Conservation (phyloP, 2,329 filamentous ascomycete species). For the Microdochium bolleyi region DNA sequence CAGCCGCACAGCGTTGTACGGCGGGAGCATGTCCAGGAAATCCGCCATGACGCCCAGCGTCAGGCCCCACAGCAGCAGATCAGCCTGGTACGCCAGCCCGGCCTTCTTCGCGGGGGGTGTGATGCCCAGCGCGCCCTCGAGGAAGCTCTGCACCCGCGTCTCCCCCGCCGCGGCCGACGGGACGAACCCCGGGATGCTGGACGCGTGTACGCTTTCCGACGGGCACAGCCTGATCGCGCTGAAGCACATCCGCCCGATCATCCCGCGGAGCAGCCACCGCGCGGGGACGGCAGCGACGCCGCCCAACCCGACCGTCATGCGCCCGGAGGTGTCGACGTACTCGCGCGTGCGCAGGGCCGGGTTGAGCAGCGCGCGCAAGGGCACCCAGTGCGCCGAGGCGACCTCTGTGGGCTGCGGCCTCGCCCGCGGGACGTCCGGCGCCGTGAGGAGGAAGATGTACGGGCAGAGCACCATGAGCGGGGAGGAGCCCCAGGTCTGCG, state of each 20-base stretch:
- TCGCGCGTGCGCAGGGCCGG: slow-evolving; percentile 52
- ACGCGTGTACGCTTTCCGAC: background rate
- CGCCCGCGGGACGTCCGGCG: slow-evolving; percentile 44
- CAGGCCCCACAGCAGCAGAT: slow-evolving; percentile 59
- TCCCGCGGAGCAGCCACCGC: slow-evolving; percentile 43
- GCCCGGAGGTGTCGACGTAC: slow-evolving; percentile 55
- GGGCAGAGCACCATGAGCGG: slow-evolving; percentile 64
- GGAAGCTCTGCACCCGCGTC: background rate
- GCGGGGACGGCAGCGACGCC: too few species aligned
- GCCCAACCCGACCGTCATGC: slow-evolving; percentile 49
- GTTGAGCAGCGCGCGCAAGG: slow-evolving; percentile 52
- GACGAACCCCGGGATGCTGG: background rate
- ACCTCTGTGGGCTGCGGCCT: slow-evolving; percentile 62
- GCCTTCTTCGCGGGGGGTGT: background rate
- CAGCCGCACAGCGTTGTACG: slow-evolving; percentile 48
- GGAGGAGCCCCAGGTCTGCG: slow-evolving; percentile 57
- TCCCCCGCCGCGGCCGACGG: background rate
- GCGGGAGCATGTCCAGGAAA: slow-evolving; percentile 60
- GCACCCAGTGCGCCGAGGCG: slow-evolving; percentile 62
- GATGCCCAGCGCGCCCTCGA: background rate
- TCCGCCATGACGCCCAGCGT: slow-evolving; percentile 61
- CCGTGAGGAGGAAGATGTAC: slow-evolving; percentile 56
- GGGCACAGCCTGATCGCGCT: slow-evolving; percentile 49
- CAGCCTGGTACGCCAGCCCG: background rate
- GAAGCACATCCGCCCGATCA: slow-evolving; percentile 61